Evolutionary conservation across 148 eudicot genomes (phyloP).

Genomic region (Rhododendron kiyosumense): DNA sequence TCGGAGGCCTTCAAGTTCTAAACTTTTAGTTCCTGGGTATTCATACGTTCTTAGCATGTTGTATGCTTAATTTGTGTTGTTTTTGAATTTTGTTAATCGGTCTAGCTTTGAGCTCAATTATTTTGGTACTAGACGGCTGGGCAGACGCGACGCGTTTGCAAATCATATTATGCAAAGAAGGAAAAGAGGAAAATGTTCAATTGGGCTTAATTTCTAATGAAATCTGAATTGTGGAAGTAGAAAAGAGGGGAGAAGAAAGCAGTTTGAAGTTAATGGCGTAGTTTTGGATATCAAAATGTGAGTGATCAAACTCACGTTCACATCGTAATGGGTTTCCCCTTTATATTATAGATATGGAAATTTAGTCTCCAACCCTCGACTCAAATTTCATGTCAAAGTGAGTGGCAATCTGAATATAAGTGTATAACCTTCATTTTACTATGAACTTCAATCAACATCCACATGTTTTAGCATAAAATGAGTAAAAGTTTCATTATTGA

Average conservation of each 20-base stretch:
- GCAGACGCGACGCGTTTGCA: not conserved
- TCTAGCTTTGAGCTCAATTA: not conserved
- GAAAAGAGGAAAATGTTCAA: not conserved
- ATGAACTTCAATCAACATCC: not conserved
- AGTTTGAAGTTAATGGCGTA: not conserved
- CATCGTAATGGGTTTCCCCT: too few relatives aligned
- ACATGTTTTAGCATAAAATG: not conserved
- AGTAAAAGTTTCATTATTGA: not conserved
- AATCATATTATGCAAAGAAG: not conserved
- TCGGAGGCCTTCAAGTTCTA: not conserved
- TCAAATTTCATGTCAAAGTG: not conserved
- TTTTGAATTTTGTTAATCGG: not conserved
- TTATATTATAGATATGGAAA: not conserved
- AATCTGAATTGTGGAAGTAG: not conserved
- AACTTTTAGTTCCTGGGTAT: not conserved
- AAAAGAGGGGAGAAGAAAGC: not conserved
- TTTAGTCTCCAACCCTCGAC: not conserved
- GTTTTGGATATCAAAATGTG: not conserved
- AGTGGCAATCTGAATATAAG: not conserved
- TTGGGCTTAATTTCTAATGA: not conserved
- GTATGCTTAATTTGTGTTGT: not conserved
- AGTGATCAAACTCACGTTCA: too few relatives aligned
- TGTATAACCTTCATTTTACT: not conserved
- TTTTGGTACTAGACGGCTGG: not conserved
- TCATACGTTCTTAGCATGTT: not conserved